Base-by-base conservation (phyloP, 176 grass and related monocot genomes). In the Oryza officinalis region DNA sequence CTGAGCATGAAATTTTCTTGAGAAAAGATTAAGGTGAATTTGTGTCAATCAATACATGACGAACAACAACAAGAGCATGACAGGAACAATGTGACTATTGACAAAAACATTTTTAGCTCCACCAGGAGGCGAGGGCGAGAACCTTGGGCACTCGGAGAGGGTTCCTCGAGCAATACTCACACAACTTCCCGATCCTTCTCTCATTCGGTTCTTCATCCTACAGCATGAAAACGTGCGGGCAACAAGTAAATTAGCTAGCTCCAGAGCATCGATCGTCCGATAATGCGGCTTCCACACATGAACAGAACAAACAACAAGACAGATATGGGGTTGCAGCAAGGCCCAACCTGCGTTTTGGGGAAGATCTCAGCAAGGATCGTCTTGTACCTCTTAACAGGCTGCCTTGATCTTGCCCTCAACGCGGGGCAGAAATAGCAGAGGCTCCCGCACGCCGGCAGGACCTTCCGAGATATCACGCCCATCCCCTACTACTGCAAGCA, bases 141-240 rank as follows among this genome's bases (percentile, higher is more conserved):
- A 94, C 94, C 91, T 97, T 97, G 22, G 94, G 94, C 63, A 97
- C 88, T 65, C 91, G 91, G 72, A 97, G 73, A 78, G 94, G 91
- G 30, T 97, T 97, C 80, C 85, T 97, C 0, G 85, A 87, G 67
- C 89, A 89, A 71, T 97, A 97, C 84, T 97, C 94, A 6, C 94
- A 97, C 67, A 97, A 78, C 84, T 97, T 97, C 41, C 84, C 85
- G 43, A 97, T 97, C 81, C 85, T 92, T 81, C 94, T 89, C 81
- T 94, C 94, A 59, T 97, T 97, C 31, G 94, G 91, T 71, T 89
- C 91, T 89, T 97, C 94, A 63, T 91, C 91, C 94, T 97, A 72
- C 27, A 72, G 30, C 45, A 65, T 45, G 23, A 63, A 27, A 75
- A 75, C 17, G 5, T 20, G 68, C 7, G 50, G 22, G 10, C 30